phyloP scores from a whole-genome alignment of 257 asterid species.

The Hygrophila difformis region DNA sequence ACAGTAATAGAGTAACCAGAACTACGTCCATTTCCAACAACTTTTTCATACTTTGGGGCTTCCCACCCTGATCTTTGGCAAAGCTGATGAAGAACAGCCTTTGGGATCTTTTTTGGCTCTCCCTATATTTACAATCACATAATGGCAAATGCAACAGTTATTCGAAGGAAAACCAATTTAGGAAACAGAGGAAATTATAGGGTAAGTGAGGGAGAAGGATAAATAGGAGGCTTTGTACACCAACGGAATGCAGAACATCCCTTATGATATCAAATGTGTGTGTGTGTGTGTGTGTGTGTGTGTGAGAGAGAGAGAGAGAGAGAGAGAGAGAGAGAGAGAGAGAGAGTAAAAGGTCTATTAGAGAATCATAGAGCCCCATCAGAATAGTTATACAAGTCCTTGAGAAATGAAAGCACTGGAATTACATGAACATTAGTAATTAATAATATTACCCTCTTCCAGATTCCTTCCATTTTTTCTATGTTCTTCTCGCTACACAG shows the following conservation, averaged over 20 bases:
- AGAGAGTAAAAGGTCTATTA: no score
- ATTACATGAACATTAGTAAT: slow-evolving; percentile 9
- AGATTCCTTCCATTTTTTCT: slow-evolving; percentile 82
- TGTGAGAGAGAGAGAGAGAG: no score
- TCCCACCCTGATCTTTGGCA: slow-evolving; percentile 97
- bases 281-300: no score
- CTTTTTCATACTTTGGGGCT: slow-evolving; percentile 80
- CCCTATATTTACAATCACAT: slow-evolving; percentile 37
- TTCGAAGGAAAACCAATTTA: slow-evolving; percentile 15
- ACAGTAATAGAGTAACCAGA: slow-evolving; percentile 62
- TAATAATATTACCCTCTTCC: slow-evolving; percentile 73
- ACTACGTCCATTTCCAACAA: slow-evolving; percentile 34
- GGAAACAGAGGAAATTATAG: slow-evolving; percentile 11
- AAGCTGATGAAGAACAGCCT: slow-evolving; percentile 97
- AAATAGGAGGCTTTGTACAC: slow-evolving; percentile 1
- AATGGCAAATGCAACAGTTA: slow-evolving; percentile 6
- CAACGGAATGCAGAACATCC: no score
- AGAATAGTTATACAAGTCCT: no score
- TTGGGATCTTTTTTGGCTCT: slow-evolving; percentile 75
- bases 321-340: slow-evolving; percentile 13
- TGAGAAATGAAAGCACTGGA: slow-evolving; percentile 17
- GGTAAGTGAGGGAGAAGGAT: neutral
- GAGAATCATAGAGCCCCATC: no score
- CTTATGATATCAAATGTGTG: no score
- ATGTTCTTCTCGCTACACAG: slow-evolving; percentile 53